Base-by-base conservation (phyloP, 306 rosid species). In the Malus orientalis region DNA sequence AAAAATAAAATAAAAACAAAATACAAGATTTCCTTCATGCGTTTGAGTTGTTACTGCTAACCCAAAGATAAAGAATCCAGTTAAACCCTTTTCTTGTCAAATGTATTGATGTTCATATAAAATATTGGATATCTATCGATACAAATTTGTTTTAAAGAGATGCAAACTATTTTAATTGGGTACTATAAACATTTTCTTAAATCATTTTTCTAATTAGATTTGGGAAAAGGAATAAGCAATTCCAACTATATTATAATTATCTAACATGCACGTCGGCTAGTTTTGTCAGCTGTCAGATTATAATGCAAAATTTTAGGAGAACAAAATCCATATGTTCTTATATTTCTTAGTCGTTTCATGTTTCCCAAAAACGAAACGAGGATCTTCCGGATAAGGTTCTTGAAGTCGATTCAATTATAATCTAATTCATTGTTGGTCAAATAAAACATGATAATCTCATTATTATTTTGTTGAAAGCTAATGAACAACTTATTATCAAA, bases 371-470 rank as follows among this genome's bases (percentile, higher is more conserved):
- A 20, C 4, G 62, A 77, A 38, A 18, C 36, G 45, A 72, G 78
- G 70, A 88, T 82, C 82, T 78, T 76, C 73, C 23, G 40, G 84
- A 84, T 80, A 80, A 80, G 79, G 69, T 81, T 75, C 80, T 47
- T 38, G 69, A 49, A 0, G 7, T 49, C 19, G 15, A 49, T 47
- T 47, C 2, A 49, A 49, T 49, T 6, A 49, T 49, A 49, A 49
- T 49, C 54, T 49, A 1, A 49, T 14, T 16, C 54, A 12, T 33
- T 71, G 32, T n/a, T 6, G 45, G 4, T 70, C 47, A 4, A 51
- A 20, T 27, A 47, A 22, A 59, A 70, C 27, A 71, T 3, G 14
- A 11, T 42, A 30, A 32, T 32, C 25, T 32, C 44, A 51, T 70
- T 49, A 70, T 29, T 15, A 14, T 49, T 14, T 49, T 49, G 19